These are phyloP conservation scores for Cutaneotrichosporon arboriforme DNA, from an alignment of 1,284 basidiomycete genomes.

Conservation along the genomic window DNA sequence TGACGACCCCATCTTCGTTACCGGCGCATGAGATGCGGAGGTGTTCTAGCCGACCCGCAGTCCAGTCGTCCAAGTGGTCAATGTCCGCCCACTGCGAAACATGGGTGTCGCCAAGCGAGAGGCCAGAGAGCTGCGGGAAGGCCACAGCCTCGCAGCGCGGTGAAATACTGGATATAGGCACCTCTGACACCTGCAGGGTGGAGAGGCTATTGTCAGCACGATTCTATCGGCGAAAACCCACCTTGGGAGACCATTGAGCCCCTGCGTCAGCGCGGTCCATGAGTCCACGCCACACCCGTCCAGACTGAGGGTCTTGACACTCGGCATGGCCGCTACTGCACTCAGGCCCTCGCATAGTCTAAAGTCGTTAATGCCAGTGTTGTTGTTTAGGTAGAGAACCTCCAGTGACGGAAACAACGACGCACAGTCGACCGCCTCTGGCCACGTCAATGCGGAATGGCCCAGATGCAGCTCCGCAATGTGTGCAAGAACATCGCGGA, in stretches of 20 bases:
- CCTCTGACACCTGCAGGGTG: slow-evolving; percentile 65
- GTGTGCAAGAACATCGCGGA: slow-evolving; percentile 53
- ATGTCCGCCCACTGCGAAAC: slow-evolving; percentile 63
- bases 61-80: slow-evolving; percentile 56
- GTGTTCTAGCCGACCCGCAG: slow-evolving; percentile 8
- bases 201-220: slow-evolving; percentile 46
- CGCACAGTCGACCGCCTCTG: slow-evolving; percentile 54
- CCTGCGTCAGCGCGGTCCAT: slow-evolving; percentile 57
- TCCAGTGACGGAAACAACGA: slow-evolving; percentile 58
- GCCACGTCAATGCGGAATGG: slow-evolving; percentile 64
- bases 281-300: slow-evolving; percentile 63
- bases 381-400: slow-evolving; percentile 71
- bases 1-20: not conserved
- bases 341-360: not conserved
- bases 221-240: slow-evolving; percentile 42
- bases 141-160: slow-evolving; percentile 27
- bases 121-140: slow-evolving; percentile 52
- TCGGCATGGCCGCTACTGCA: slow-evolving; percentile 8
- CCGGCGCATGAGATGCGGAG: slow-evolving; percentile 14
- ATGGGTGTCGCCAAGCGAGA: slow-evolving; percentile 52
- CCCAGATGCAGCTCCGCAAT: slow-evolving; percentile 72
- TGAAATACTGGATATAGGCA: slow-evolving; percentile 56
- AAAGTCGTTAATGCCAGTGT: slow-evolving; percentile 40
- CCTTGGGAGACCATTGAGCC: slow-evolving; percentile 54
- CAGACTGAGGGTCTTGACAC: slow-evolving; percentile 62